Evolutionary conservation across 805 yeast genomes (phyloP).

Genomic region (Scheffersomyces amazonensis): DNA sequence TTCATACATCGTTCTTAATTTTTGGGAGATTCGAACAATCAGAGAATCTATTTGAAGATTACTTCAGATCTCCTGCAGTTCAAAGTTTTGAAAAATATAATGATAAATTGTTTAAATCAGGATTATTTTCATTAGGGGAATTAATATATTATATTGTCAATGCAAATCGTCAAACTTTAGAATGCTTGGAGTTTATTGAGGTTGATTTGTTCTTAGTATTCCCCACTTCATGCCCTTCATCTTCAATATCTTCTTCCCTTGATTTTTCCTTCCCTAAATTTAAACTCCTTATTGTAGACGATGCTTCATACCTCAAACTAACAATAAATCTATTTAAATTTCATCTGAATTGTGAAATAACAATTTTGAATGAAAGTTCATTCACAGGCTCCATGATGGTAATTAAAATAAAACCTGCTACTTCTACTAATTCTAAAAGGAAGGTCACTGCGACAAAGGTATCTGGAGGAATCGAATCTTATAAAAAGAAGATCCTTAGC

Average conservation of each 20-base stretch:
- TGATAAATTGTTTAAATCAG: not conserved
- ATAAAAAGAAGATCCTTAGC: too few species aligned
- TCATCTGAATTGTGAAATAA: not conserved
- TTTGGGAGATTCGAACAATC: too few species aligned
- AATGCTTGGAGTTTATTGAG: not conserved
- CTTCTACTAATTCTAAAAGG: not conserved
- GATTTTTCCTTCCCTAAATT: conserved; percentile 11
- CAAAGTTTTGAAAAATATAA: not conserved
- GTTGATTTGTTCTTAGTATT: not conserved
- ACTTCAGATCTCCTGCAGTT: not conserved
- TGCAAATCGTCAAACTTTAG: not conserved
- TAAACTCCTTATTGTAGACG: conserved; percentile 20
- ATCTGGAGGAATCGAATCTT: too few species aligned
- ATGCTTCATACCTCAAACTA: conserved; percentile 12
- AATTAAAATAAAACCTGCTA: not conserved
- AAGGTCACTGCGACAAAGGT: too few species aligned
- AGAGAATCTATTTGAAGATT: not conserved
- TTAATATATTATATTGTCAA: not conserved
- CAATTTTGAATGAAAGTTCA: not conserved
- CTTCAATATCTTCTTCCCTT: too few species aligned
- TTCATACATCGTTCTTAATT: too few species aligned
- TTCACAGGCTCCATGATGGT: not conserved
- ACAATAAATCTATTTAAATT: conserved; percentile 11
- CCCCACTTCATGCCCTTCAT: too few species aligned
- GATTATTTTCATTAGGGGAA: not conserved